Percentiles rank a stretch among this genome's conserved stretches.
Conservation (phyloP, 495 filamentous ascomycete genomes). For the Articulospora tetracladia region DNA sequence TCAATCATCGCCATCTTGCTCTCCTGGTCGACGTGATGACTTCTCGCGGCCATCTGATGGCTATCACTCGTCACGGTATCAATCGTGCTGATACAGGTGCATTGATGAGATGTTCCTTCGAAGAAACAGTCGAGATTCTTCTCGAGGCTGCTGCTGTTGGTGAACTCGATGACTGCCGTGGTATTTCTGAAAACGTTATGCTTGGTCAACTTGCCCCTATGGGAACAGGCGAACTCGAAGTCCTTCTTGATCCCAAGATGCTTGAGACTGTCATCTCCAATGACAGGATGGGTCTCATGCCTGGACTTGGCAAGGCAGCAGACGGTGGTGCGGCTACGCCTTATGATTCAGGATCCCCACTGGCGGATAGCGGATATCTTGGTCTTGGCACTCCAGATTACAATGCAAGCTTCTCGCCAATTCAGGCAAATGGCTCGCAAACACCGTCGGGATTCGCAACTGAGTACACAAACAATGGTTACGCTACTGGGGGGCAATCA, state of each 20-base stretch:
- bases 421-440: slow-evolving; percentile 71
- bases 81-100: slow-evolving; percentile 97
- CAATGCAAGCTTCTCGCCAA: slow-evolving; percentile 84
- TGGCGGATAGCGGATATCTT: slow-evolving; percentile 72
- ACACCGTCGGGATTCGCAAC: slow-evolving; percentile 67
- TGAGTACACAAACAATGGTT: slow-evolving; percentile 42
- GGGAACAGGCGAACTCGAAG: slow-evolving; percentile 92
- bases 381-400: slow-evolving; percentile 72
- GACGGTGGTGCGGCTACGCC: slow-evolving; percentile 87
- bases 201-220: slow-evolving; percentile 93
- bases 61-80: slow-evolving; percentile 96
- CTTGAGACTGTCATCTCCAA: slow-evolving; percentile 91
- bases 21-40: slow-evolving; percentile 99
- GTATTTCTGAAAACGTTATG: slow-evolving; percentile 98
- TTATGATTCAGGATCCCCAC: slow-evolving; percentile 88
- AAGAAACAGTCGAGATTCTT: slow-evolving; percentile 98
- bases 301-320: slow-evolving; percentile 68
- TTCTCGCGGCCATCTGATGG: slow-evolving; percentile 85
- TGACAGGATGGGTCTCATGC: slow-evolving; percentile 73
- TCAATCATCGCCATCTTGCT: slow-evolving; percentile 96
- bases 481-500: slow-evolving; percentile 52
- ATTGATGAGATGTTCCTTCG: slow-evolving; percentile 98
- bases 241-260: slow-evolving; percentile 90
- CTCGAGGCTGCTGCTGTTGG: slow-evolving; percentile 90
- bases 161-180: slow-evolving; percentile 94